Conservation (phyloP, 495 filamentous ascomycete genomes). For the Xylaria bambusicola region DNA sequence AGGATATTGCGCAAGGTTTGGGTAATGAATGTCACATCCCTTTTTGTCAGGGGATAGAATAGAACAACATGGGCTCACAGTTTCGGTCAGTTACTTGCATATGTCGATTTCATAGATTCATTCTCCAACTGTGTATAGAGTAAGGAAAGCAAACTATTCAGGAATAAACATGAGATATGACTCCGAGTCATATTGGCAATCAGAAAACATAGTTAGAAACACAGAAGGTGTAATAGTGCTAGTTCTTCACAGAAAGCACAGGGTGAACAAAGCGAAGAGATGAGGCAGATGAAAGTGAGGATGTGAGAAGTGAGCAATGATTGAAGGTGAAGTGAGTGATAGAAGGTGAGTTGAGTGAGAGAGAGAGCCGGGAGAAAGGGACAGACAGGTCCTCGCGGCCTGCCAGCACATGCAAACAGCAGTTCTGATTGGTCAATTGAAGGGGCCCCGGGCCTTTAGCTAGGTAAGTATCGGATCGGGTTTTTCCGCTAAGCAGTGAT, state of each 20-base stretch:
- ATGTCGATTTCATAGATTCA: conserved; percentile 5
- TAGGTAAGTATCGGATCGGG: conserved; percentile 38
- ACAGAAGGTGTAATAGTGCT: neutral
- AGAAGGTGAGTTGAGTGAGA: neutral
- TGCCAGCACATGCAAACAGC: no score
- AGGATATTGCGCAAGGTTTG: neutral
- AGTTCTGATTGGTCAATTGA: conserved; percentile 31
- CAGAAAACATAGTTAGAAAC: no score
- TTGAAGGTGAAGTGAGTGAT: no score
- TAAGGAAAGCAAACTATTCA: neutral
- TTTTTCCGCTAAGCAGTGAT: conserved; percentile 32
- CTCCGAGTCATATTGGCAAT: no score
- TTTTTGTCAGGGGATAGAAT: conserved; percentile 1
- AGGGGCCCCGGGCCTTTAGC: no score
- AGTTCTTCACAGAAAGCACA: no score
- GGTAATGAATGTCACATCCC: neutral
- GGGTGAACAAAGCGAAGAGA: neutral
- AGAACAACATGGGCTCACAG: conserved; percentile 9
- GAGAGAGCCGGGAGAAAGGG: no score
- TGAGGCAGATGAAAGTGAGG: neutral
- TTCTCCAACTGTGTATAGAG: conserved; percentile 11
- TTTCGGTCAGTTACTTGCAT: conserved; percentile 2
- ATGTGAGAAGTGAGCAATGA: no score
- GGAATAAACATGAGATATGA: neutral
- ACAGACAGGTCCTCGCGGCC: no score